These are phyloP conservation scores for Fusarium torulosum DNA, from an alignment of 2,329 filamentous ascomycete species.

Conservation along the genomic window DNA sequence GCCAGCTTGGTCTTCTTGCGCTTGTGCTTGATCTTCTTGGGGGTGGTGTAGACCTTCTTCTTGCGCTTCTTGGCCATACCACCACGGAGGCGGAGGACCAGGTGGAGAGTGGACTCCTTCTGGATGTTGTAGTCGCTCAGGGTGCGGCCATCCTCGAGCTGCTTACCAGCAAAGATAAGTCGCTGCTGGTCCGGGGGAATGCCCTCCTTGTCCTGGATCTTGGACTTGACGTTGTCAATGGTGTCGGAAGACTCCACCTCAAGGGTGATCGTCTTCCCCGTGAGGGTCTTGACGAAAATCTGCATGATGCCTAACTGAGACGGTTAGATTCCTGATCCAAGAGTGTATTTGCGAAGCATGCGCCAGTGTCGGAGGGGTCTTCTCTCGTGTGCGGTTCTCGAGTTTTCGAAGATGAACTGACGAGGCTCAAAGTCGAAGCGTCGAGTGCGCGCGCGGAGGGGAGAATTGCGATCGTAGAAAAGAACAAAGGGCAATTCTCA, in stretches of 20 bases:
- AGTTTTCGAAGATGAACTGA: conserved; percentile 26
- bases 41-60: conserved; percentile 99
- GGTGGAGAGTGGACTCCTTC: conserved; percentile 99
- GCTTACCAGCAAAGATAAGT: conserved; percentile 99
- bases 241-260: conserved; percentile 99
- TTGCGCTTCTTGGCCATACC: conserved; percentile 97
- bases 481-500: conserved; percentile 47
- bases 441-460: conserved; percentile 26
- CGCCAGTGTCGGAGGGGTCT: conserved; percentile 9
- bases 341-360: conserved; percentile 9
- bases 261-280: conserved; percentile 99
- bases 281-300: conserved; percentile 87
- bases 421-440: conserved; percentile 27
- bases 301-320: conserved; percentile 74
- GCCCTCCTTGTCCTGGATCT: conserved; percentile 98
- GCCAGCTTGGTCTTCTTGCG: conserved; percentile 99
- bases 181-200: conserved; percentile 99
- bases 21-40: conserved; percentile 99
- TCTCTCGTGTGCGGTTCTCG: conserved; percentile 22
- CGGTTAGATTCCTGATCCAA: conserved; percentile 56
- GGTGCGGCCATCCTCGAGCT: conserved; percentile 99
- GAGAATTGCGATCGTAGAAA: conserved; percentile 21
- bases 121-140: conserved; percentile 99
- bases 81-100: conserved; percentile 98
- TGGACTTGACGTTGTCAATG: conserved; percentile 99